Evolutionary conservation across 805 yeast species (phyloP).

Genomic region (Candida bentonensis): DNA sequence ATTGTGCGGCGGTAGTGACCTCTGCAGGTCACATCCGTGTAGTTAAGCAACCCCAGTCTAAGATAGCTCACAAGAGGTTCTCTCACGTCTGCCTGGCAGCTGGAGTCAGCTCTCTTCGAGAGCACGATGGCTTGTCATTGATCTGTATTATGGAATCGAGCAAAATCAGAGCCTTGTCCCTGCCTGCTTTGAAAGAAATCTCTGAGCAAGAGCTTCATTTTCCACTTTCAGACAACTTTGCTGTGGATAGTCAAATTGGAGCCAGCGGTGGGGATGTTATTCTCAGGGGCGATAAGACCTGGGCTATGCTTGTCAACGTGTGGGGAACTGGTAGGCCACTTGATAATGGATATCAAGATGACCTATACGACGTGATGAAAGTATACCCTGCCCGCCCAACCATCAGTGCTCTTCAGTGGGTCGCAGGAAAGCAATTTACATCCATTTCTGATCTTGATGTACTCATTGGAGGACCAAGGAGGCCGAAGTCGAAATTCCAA

Average conservation of each 20-base stretch:
- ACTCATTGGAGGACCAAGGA: slow-evolving; percentile 60
- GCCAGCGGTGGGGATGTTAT: slow-evolving; percentile 24
- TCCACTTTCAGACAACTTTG: slow-evolving; percentile 10
- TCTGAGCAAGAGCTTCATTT: slow-evolving; percentile 16
- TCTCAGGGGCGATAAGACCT: slow-evolving; percentile 42
- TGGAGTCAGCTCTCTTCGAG: slow-evolving; percentile 28
- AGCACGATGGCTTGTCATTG: slow-evolving; percentile 8
- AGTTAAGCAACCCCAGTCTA: slow-evolving; percentile 43
- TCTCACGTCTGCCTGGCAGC: slow-evolving; percentile 34
- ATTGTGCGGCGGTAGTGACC: slow-evolving; percentile 45
- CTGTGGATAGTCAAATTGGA: slow-evolving; percentile 28
- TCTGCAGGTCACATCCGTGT: slow-evolving; percentile 51
- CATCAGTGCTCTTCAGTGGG: slow-evolving; percentile 71
- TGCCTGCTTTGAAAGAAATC: slow-evolving; percentile 54
- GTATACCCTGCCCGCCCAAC: slow-evolving; percentile 68
- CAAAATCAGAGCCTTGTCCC: slow-evolving; percentile 24
- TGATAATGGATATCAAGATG: slow-evolving; percentile 30
- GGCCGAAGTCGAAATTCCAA: slow-evolving; percentile 35
- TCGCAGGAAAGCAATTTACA: slow-evolving; percentile 59
- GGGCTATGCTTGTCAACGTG: slow-evolving; percentile 38
- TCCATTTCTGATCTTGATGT: slow-evolving; percentile 46
- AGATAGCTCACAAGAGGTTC: slow-evolving; percentile 48
- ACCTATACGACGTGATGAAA: slow-evolving; percentile 54
- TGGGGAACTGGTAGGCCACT: slow-evolving; percentile 28
- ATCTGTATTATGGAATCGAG: slow-evolving; percentile 10